Base-by-base conservation (phyloP, 2,329 filamentous ascomycete genomes). In the Colletotrichum chrysophilum region DNA sequence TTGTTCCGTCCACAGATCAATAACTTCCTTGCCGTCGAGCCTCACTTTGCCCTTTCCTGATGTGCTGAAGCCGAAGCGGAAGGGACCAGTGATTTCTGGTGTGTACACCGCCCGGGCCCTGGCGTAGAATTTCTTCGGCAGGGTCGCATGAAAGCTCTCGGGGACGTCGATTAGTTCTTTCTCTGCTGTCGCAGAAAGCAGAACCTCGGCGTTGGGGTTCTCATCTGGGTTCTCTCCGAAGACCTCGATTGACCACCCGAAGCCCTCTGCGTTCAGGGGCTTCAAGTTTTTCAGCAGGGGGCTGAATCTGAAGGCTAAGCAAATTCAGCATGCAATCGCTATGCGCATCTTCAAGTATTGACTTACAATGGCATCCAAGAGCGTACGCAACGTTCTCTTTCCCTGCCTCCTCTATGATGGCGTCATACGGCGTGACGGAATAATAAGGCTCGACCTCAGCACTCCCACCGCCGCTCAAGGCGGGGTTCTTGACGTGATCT, bases 341-440 rank as follows among this genome's bases (percentile, higher is more conserved):
- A 24, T 24, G 21, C 21, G 21, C 21, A 24, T 24, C 21, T 24
- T 24, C 21, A 24, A 24, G 21, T 24, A 24, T 24, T 24, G 21
- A 28, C 76, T 38, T 38, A 92, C 83, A 2, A 80, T 93, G 92
- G 43, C 89, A 90, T 4, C 93, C 93, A 43, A 93, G 88, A 2
- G 90, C 87, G 79, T 91, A 93, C 1, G 81, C 81, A 0, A 88
- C 70, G 86, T 18, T 83, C 67, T 78, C 65, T 26, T 71, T 64
- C 1, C 74, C 76, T 1, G 61, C 67, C 13, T 55, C 75, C 70
- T 86, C 87, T 24, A 87, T 89, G 78, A 96, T 94, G 8, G 93
- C 94, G 71, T 94, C 92, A 26, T 93, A 91, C 1, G 94, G 94
- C 1, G 92, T 95, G 18, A 95, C 88, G 61, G 93, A 93, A 74